Evolutionary conservation across 148 eudicot genomes (phyloP).

Genomic region (Chenopodium formosanum): DNA sequence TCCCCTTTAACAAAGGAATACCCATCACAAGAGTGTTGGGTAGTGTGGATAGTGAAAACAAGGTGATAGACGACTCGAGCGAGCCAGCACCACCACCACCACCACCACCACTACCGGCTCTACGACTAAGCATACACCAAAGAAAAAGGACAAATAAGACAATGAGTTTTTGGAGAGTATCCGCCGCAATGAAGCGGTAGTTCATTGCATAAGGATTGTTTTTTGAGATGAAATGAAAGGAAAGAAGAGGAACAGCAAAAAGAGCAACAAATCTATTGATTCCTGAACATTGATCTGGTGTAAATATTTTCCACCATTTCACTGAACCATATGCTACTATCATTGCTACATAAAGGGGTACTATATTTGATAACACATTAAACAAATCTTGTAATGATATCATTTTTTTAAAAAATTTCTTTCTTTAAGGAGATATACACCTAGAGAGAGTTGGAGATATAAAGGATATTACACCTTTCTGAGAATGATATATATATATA

Average conservation of each 20-base stretch:
- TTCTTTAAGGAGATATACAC: background rate
- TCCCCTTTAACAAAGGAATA: constrained; percentile 69
- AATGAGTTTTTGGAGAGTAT: constrained; percentile 68
- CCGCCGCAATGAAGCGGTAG: constrained; percentile 79
- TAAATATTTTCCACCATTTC: constrained; percentile 88
- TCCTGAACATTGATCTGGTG: constrained; percentile 81
- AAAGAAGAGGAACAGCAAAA: constrained; percentile 76
- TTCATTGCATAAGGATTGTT: constrained; percentile 84
- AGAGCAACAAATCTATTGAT: constrained; percentile 80
- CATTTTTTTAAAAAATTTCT: constrained; percentile 25
- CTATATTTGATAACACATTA: constrained; percentile 74
- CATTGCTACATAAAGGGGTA: constrained; percentile 90
- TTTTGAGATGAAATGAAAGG: constrained; percentile 75
- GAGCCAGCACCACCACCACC: constrained; percentile 43
- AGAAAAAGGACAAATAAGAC: constrained; percentile 48
- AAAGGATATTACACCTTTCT: background rate
- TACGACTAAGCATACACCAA: constrained; percentile 53
- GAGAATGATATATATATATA: no score
- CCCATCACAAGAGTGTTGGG: constrained; percentile 95
- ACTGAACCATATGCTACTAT: constrained; percentile 86
- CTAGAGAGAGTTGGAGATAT: background rate
- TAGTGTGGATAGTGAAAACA: constrained; percentile 67
- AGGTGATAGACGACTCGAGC: constrained; percentile 76
- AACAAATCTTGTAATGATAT: constrained; percentile 57
- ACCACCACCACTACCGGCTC: constrained; percentile 22